Conservation (phyloP, 768 basidiomycete genomes). For the Dictyophora rubrovolvata region DNA sequence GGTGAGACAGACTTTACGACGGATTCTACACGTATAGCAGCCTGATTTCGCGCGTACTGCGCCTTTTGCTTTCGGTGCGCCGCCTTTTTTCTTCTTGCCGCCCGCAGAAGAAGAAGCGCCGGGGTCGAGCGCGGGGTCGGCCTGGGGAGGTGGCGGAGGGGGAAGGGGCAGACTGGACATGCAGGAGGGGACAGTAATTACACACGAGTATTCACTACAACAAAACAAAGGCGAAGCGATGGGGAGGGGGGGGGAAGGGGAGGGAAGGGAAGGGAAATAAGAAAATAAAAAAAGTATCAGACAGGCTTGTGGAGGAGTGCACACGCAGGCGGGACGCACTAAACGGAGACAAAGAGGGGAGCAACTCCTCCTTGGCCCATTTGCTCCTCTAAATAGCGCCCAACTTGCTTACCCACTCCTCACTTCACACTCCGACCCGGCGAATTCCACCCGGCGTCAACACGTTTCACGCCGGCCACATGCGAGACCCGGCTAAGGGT, state of each 20-base stretch:
- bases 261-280: constrained; percentile 1
- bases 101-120: constrained; percentile 8
- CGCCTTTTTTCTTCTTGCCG: constrained; percentile 27
- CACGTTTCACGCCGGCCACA: constrained; percentile 1
- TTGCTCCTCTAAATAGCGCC: constrained; percentile 7
- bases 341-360: constrained; percentile 14
- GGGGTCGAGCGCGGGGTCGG: constrained; percentile 25
- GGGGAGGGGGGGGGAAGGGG: constrained; percentile 25
- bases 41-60: constrained; percentile 79
- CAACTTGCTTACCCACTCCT: not conserved
- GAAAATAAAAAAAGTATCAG: too few species aligned
- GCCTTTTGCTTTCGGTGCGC: constrained; percentile 67
- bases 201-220: constrained; percentile 7
- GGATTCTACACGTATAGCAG: constrained; percentile 81
- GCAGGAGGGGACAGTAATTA: not conserved
- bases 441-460: not conserved
- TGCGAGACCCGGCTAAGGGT: not conserved
- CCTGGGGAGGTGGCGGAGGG: constrained; percentile 24
- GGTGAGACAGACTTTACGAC: constrained; percentile 54
- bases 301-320: not conserved
- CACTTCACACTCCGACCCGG: constrained; percentile 7
- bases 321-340: not conserved
- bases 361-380: constrained; percentile 11
- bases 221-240: constrained; percentile 19
- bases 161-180: constrained; percentile 20